Percentiles rank a stretch among this genome's conserved stretches.
These are phyloP conservation scores for Saccharomyces pastorianus DNA, from an alignment of 1,139 yeast genomes.

Conservation along the genomic window DNA sequence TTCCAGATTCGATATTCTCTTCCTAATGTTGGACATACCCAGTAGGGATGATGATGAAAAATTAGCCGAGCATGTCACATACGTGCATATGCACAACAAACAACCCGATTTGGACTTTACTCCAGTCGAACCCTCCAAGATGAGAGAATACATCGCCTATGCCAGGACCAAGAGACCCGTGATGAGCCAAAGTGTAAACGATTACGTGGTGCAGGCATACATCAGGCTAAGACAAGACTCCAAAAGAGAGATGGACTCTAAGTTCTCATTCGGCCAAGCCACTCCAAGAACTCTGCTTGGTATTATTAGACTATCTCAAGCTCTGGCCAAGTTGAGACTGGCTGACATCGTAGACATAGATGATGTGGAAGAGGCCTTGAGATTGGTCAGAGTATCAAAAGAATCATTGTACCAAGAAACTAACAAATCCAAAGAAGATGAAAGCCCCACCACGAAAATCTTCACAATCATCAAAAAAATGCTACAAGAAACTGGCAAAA, in stretches of 20 bases:
- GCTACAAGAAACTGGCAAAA: constrained; percentile 34
- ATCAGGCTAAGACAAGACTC: constrained; percentile 90
- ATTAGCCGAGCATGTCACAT: constrained; percentile 88
- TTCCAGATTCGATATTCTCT: constrained; percentile 89
- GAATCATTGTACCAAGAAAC: constrained; percentile 61
- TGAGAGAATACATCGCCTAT: constrained; percentile 79
- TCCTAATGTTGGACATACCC: constrained; percentile 80
- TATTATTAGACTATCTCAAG: constrained; percentile 87
- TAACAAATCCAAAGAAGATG: constrained; percentile 43
- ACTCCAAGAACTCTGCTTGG: constrained; percentile 94
- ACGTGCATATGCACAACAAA: constrained; percentile 85
- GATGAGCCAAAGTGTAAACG: constrained; percentile 80
- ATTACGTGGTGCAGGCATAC: constrained; percentile 78
- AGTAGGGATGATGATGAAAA: constrained; percentile 71
- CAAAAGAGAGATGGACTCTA: constrained; percentile 65
- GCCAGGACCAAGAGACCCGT: constrained; percentile 84
- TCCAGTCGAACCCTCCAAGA: constrained; percentile 70
- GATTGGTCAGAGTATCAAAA: constrained; percentile 79
- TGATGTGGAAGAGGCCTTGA: constrained; percentile 93
- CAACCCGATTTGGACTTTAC: constrained; percentile 74
- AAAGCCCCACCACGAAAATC: constrained; percentile 51
- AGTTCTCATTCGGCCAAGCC: constrained; percentile 76
- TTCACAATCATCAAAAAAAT: constrained; percentile 40
- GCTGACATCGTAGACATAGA: constrained; percentile 60
- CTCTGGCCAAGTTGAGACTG: constrained; percentile 83